Evolutionary conservation across 1,284 basidiomycete species (phyloP).

Genomic region (Kalmanozyma brasiliensis): DNA sequence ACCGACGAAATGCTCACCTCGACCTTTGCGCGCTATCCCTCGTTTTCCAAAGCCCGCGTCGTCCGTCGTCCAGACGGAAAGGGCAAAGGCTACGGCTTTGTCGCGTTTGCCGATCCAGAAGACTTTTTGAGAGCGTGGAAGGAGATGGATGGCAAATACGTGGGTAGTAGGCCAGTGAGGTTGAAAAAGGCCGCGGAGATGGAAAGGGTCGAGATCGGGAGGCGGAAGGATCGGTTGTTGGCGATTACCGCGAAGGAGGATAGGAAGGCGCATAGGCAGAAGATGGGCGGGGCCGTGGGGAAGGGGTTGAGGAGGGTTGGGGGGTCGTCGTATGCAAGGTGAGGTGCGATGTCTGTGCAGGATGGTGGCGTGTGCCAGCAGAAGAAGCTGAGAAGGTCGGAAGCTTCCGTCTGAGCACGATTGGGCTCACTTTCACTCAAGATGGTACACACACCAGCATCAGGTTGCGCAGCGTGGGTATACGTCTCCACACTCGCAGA

Average conservation of each 20-base stretch:
- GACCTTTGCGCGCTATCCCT: constrained; percentile 87
- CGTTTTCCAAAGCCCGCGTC: constrained; percentile 93
- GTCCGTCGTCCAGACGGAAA: constrained; percentile 84
- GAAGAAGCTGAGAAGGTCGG: too few species aligned
- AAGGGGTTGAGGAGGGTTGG: constrained; percentile 47
- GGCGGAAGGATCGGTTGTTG: constrained; percentile 63
- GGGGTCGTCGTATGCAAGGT: constrained; percentile 43
- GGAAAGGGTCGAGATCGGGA: constrained; percentile 59
- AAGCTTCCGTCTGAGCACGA: too few species aligned
- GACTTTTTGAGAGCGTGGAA: constrained; percentile 99
- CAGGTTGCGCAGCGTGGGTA: too few species aligned
- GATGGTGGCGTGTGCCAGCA: too few species aligned
- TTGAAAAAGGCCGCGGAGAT: constrained; percentile 64
- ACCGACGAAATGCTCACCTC: constrained; percentile 91
- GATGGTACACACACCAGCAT: too few species aligned
- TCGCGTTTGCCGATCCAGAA: constrained; percentile 97
- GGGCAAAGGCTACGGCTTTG: constrained; percentile 93
- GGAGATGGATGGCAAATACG: constrained; percentile 89
- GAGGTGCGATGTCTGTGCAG: too few species aligned
- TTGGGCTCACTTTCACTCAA: too few species aligned
- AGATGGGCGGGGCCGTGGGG: constrained; percentile 66
- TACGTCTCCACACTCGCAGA: too few species aligned
- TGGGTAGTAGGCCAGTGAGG: constrained; percentile 63
- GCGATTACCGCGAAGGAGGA: constrained; percentile 59
- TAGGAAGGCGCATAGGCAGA: constrained; percentile 45